A percentile compares a stretch with the other conserved stretches of the same genome.
Conservation (phyloP, 164 flowering plant species). For the Aristolochia californica region DNA sequence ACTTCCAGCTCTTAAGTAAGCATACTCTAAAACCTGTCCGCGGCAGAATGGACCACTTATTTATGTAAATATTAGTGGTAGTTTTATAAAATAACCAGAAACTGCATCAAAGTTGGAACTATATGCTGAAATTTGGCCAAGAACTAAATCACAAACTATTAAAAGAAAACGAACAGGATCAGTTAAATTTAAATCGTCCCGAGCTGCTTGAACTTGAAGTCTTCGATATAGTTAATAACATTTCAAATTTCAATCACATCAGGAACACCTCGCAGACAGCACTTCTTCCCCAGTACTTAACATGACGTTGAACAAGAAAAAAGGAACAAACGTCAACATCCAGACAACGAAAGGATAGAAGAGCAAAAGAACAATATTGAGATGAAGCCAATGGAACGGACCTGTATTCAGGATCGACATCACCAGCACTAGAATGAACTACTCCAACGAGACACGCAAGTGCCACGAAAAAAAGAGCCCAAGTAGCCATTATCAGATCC, state of each 20-base stretch:
- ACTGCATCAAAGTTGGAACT: too few relatives aligned
- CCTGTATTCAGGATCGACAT: slow-evolving; percentile 10
- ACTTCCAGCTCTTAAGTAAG: too few relatives aligned
- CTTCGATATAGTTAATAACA: too few relatives aligned
- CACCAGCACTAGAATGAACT: slow-evolving; percentile 8
- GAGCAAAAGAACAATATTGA: neutral
- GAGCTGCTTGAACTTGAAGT: too few relatives aligned
- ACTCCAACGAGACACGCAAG: slow-evolving; percentile 1
- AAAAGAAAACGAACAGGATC: too few relatives aligned
- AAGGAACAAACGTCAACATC: neutral
- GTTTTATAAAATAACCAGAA: too few relatives aligned
- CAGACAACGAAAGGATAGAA: neutral
- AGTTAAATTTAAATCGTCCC: too few relatives aligned
- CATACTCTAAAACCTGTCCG: too few relatives aligned
- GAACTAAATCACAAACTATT: too few relatives aligned
- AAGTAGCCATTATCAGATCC: neutral
- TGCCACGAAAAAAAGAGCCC: slow-evolving; percentile 1
- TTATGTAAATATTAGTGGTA: too few relatives aligned
- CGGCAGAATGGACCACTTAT: too few relatives aligned
- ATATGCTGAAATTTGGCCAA: too few relatives aligned
- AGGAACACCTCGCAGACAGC: slow-evolving; percentile 38
- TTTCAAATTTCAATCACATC: slow-evolving; percentile 37
- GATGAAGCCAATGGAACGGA: neutral
- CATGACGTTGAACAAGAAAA: neutral
- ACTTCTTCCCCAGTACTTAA: slow-evolving; percentile 25